Base-by-base conservation (phyloP, 2,329 filamentous ascomycete genomes). In the Atkinsonella hypoxylon region DNA sequence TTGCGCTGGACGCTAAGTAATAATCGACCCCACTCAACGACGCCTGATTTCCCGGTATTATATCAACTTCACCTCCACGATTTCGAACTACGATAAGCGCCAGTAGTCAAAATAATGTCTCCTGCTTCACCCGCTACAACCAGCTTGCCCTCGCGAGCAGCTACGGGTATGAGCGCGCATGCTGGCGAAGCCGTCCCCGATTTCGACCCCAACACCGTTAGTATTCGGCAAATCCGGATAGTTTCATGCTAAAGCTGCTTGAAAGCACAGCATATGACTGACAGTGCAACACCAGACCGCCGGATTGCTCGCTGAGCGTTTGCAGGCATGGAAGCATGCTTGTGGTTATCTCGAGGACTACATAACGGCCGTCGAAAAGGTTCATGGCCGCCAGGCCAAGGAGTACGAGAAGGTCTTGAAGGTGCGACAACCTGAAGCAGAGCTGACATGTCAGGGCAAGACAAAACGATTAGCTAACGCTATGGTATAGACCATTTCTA, bases 331-430 rank as follows among this genome's bases (percentile, higher is more conserved):
- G 89, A 97, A 96, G 67, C 91, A 97, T 67, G 88, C 90, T 54
- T 87, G 89, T 55, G 87, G 77, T 51, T 91, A 95, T 64, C 77
- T 98, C 45, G 89, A 97, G 69, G 89, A 95, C 48, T 98, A 96
- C 66, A 77, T 97, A 61, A 74, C 73, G 31, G 83, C 86, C 7
- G 87, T 89, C 3, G 89, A 95, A 67, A 96, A 91, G 75, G 76
- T 88, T 52, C 85, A 96, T 64, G 85, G 83, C 63, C 77, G 80
- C 11, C 85, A 95, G 59, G 82, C 88, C 50, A 97, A 95, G 73
- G 91, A 97, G 67, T 95, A 95, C 62, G 90, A 97, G 72, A 91
- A 87, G 70, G 83, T 93, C 10, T 71, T 97, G 62, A 98, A 97
- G 82, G 84, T 69, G 47, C 9, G 48, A 32, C 36, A 34, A 13